Evolutionary conservation across 768 basidiomycete species (phyloP).

Genomic region (Trametes coccinea): DNA sequence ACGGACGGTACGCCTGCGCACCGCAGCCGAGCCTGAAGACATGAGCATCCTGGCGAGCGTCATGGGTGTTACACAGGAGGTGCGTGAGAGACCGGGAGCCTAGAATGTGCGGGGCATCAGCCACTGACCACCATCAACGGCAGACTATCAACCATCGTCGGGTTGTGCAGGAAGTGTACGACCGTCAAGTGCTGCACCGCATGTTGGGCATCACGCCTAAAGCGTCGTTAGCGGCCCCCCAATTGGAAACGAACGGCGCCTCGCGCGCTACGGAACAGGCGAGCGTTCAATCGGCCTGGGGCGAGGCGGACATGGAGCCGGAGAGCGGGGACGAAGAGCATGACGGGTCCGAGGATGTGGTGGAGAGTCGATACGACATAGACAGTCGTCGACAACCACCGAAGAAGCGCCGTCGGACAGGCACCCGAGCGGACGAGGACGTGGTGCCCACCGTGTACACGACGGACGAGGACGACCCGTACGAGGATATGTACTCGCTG

Average conservation of each 20-base stretch:
- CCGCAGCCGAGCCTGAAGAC: conserved; percentile 53
- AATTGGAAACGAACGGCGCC: conserved; percentile 7
- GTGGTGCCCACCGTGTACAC: conserved; percentile 48
- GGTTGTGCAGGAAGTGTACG: conserved; percentile 68
- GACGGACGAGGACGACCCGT: conserved; percentile 46
- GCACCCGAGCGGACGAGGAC: conserved; percentile 31
- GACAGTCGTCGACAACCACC: conserved; percentile 41
- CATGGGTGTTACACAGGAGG: conserved; percentile 84
- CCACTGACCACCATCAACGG: conserved; percentile 10
- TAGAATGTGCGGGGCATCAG: conserved; percentile 4
- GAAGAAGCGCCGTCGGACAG: conserved; percentile 48
- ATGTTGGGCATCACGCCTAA: conserved; percentile 47
- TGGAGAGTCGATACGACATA: conserved; percentile 46
- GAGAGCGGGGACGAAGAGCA: conserved; percentile 31
- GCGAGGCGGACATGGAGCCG: conserved; percentile 39
- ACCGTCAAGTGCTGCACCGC: conserved; percentile 57
- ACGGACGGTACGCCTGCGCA: conserved; percentile 45
- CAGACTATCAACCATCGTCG: conserved; percentile 77
- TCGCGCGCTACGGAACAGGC: conserved; percentile 21
- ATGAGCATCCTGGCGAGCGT: conserved; percentile 80
- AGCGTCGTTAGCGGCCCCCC: conserved; percentile 8
- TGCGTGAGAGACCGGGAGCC: conserved; percentile 34
- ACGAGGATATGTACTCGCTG: conserved; percentile 26
- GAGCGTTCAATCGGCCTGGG: conserved; percentile 42
- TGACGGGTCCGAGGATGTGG: conserved; percentile 46